These are phyloP conservation scores for Bipolaris sorokiniana DNA, from an alignment of 2,329 filamentous ascomycete species.

Conservation along the genomic window DNA sequence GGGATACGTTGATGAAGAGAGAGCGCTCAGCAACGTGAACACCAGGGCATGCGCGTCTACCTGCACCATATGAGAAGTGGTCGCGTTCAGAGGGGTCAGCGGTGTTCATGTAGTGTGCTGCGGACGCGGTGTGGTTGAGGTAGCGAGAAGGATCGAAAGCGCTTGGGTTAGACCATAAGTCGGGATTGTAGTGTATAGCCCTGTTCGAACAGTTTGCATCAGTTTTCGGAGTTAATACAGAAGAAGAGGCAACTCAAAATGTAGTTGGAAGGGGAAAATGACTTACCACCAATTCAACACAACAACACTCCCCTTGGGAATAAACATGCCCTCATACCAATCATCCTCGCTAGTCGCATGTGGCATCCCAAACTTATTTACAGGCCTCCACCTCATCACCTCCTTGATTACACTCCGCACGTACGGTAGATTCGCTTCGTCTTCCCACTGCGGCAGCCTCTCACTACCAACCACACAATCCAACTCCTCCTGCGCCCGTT, in stretches of 20 bases:
- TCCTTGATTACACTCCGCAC: slow-evolving; percentile 47
- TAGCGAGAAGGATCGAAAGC: slow-evolving; percentile 42
- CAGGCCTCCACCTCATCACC: slow-evolving; percentile 39
- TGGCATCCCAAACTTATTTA: slow-evolving; percentile 44
- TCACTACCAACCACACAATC: slow-evolving; percentile 37
- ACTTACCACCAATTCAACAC: slow-evolving; percentile 44
- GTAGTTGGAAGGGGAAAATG: not conserved
- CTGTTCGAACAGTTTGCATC: slow-evolving; percentile 11
- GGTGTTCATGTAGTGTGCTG: slow-evolving; percentile 41
- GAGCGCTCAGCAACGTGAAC: slow-evolving; percentile 48
- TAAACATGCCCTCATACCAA: slow-evolving; percentile 48
- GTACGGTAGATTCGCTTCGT: slow-evolving; percentile 38
- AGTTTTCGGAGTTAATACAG: not conserved
- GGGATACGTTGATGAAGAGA: slow-evolving; percentile 44
- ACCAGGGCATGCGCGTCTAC: slow-evolving; percentile 45
- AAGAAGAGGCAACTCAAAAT: not conserved
- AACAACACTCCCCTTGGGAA: slow-evolving; percentile 47
- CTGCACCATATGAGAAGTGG: slow-evolving; percentile 48
- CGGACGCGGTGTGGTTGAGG: slow-evolving; percentile 29
- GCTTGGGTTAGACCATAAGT: slow-evolving; percentile 33
- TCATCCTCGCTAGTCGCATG: slow-evolving; percentile 45
- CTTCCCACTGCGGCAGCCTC: slow-evolving; percentile 42
- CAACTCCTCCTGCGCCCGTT: slow-evolving; percentile 38
- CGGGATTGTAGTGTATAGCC: slow-evolving; percentile 45
- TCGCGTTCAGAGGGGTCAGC: slow-evolving; percentile 43